Conservation (phyloP, 306 rosid species). For the barrel medic (Medicago truncatula) region DNA sequence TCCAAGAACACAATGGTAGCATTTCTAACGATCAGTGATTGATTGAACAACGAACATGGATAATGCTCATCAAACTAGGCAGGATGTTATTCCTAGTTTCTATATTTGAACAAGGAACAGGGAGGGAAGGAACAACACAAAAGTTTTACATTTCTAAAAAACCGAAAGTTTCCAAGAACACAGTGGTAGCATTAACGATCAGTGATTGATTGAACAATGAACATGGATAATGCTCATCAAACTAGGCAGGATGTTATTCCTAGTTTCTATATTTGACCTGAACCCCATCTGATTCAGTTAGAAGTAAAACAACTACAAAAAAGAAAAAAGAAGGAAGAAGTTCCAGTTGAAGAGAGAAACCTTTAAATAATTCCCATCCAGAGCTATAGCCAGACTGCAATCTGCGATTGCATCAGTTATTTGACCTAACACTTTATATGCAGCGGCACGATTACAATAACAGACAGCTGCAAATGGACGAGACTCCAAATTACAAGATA, state of each 20-base stretch:
- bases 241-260: constrained; percentile 12
- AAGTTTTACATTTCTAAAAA: constrained; percentile 16
- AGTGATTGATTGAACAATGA: neutral
- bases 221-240: constrained; percentile 28
- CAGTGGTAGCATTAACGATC: constrained; percentile 13
- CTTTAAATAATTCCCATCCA: constrained; percentile 87
- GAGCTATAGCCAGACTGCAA: constrained; percentile 95
- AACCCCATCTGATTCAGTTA: constrained; percentile 19
- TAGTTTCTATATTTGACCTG: constrained; percentile 7
- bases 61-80: constrained; percentile 29
- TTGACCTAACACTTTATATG: constrained; percentile 90
- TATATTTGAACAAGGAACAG: no score
- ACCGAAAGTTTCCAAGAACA: constrained; percentile 26
- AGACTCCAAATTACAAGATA: constrained; percentile 84
- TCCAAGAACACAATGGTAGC: constrained; percentile 9
- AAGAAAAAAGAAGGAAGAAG: neutral
- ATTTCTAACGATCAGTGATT: constrained; percentile 7
- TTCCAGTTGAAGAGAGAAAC: constrained; percentile 54
- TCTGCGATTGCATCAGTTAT: constrained; percentile 91
- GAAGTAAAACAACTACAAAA: constrained; percentile 13
- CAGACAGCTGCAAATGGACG: constrained; percentile 89
- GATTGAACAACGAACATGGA: neutral
- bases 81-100: constrained; percentile 8
- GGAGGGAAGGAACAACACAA: constrained; percentile 16
- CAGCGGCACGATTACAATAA: constrained; percentile 97